Evolutionary conservation across 768 basidiomycete genomes (phyloP).

Genomic region (Amanita pseudoporphyria): DNA sequence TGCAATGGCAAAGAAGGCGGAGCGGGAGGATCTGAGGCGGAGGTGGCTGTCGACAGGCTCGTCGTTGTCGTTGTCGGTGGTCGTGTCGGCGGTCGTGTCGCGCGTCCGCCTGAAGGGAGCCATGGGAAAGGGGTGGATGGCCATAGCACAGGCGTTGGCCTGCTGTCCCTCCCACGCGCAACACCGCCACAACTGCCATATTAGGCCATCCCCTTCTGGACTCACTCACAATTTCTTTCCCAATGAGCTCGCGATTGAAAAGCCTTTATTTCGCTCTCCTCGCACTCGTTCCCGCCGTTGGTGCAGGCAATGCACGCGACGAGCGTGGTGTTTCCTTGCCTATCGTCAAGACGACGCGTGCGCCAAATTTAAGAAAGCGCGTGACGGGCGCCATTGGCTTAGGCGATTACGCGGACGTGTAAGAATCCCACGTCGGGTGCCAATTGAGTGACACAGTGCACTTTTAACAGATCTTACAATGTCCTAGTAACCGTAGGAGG

Average conservation of each 20-base stretch:
- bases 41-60: constrained; percentile 74
- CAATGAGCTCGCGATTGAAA: too few species aligned
- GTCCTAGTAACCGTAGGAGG: constrained; percentile 50
- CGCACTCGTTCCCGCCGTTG: neutral
- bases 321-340: constrained; percentile 28
- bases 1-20: constrained; percentile 84
- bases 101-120: constrained; percentile 35
- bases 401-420: constrained; percentile 59
- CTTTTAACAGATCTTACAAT: constrained; percentile 40
- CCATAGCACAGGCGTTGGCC: neutral
- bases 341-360: constrained; percentile 17
- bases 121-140: constrained; percentile 1
- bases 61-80: constrained; percentile 55
- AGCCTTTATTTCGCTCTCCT: neutral
- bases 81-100: too few species aligned
- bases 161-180: neutral
- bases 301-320: constrained; percentile 11
- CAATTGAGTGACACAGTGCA: neutral
- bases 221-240: too few species aligned
- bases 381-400: constrained; percentile 38
- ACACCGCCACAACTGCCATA: neutral
- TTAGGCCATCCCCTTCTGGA: neutral
- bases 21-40: constrained; percentile 84
- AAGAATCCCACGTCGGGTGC: constrained; percentile 13
- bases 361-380: constrained; percentile 14